Evolutionary conservation across 768 basidiomycete genomes (phyloP).

Genomic region (Megacollybia marginata): DNA sequence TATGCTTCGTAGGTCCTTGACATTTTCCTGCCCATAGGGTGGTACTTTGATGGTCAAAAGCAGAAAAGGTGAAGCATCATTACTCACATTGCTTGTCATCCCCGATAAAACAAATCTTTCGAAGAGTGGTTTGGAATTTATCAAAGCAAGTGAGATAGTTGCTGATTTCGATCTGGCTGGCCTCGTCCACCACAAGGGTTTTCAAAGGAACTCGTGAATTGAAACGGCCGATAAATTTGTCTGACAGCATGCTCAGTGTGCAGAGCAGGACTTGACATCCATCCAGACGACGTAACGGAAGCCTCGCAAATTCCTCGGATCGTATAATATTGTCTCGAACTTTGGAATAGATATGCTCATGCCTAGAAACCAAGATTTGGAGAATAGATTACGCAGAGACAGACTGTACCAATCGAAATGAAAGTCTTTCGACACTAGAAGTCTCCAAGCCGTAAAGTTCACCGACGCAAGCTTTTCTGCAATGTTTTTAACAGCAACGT

Average conservation of each 20-base stretch:
- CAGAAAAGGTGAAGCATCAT: neutral
- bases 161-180: slow-evolving; percentile 30
- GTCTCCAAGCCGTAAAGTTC: slow-evolving; percentile 41
- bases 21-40: slow-evolving; percentile 42
- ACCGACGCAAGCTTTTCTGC: slow-evolving; percentile 57
- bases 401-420: slow-evolving; percentile 33
- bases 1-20: slow-evolving; percentile 36
- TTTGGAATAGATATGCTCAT: slow-evolving; percentile 39
- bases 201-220: slow-evolving; percentile 11
- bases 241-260: slow-evolving; percentile 40
- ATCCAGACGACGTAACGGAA: slow-evolving; percentile 15
- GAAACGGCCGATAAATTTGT: slow-evolving; percentile 5
- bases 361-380: slow-evolving; percentile 23
- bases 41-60: slow-evolving; percentile 30
- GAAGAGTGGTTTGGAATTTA: slow-evolving; percentile 19
- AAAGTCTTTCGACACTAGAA: slow-evolving; percentile 52
- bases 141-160: slow-evolving; percentile 18
- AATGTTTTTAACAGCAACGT: slow-evolving; percentile 77
- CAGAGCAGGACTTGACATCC: slow-evolving; percentile 33
- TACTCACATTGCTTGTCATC: slow-evolving; percentile 28
- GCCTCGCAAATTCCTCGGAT: slow-evolving; percentile 22
- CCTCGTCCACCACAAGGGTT: slow-evolving; percentile 27
- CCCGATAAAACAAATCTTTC: slow-evolving; percentile 28
- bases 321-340: slow-evolving; percentile 27
- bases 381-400: neutral